Conservation (phyloP, 305 asterid genomes). For the Stenogyne calaminthoides region DNA sequence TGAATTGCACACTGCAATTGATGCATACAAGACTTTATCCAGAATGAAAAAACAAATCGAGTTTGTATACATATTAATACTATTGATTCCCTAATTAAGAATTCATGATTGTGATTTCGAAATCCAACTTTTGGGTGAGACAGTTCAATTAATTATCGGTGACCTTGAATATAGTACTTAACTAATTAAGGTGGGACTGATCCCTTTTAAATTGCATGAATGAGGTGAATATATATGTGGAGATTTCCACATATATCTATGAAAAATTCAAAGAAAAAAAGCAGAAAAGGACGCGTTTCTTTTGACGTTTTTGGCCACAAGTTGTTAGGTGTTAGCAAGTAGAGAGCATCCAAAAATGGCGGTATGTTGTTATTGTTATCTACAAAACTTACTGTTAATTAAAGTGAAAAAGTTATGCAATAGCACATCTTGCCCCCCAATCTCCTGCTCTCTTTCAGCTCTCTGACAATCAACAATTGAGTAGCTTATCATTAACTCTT, state of each 20-base stretch:
- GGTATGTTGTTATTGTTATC: constrained; percentile 46
- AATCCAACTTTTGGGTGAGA: no score
- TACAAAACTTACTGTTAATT: constrained; percentile 29
- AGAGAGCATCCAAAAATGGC: constrained; percentile 58
- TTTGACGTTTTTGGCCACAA: constrained; percentile 57
- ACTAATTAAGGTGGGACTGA: neutral
- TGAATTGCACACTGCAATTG: no score
- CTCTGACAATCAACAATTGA: constrained; percentile 24
- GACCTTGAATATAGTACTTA: no score
- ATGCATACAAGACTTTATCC: no score
- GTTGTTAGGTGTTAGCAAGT: constrained; percentile 45
- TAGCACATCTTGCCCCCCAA: constrained; percentile 5
- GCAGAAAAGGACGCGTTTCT: constrained; percentile 36
- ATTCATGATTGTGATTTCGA: no score
- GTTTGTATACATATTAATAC: neutral
- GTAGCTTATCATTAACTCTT: constrained; percentile 29
- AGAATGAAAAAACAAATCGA: neutral
- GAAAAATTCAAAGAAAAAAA: constrained; percentile 32
- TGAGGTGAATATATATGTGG: constrained; percentile 4
- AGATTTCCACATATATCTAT: constrained; percentile 7
- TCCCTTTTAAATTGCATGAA: neutral
- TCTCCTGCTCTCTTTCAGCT: neutral
- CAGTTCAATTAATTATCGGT: no score
- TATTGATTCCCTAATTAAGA: no score
- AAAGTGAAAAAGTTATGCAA: constrained; percentile 19